Evolutionary conservation across 2,329 filamentous ascomycete genomes (phyloP), one percentile per base, ranked within the genome.

Genomic region (Aureobasidium sp.): DNA sequence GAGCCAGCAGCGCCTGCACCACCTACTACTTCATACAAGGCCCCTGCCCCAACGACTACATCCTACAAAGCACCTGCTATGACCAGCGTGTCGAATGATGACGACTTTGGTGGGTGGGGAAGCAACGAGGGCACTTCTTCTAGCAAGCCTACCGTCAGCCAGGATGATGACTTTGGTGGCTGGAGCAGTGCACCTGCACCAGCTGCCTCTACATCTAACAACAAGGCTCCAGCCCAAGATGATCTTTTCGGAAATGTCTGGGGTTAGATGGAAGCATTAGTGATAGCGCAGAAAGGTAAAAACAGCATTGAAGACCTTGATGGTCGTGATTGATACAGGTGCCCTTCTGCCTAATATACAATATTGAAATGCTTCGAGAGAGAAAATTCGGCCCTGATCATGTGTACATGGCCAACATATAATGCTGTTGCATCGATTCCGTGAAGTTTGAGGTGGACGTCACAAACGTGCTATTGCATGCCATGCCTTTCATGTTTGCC

Each of bases 201-300:
- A 36, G 70, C 78, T 24, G 72, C 72, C 47, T 74, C 73, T 53
- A 74, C 74, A 27, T 71, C 75, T 32, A 70, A 74, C 83, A 83
- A 3, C 73, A 77, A 62, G 63, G 64, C 50, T 26, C 50, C 15
- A 84, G 87, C 67, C 86, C 81, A 59, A 86, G 93, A 97, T 67
- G 93, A 97, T 77, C 74, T 97, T 70, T 97, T 97, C 76, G 92
- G 88, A 36, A 97, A 97, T 75, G 93, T 97, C 55, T 97, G 93
- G 93, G 84, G 92, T 77, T 97, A 78, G 63, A 36, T 5, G 12
- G 3, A 6, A 41, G 26, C 17, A 29, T 34, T 36, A 44, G 24
- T 41, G 36, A n/a, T 5, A 27, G n/a, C 5, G 20, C 3, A 6
- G 15, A n/a, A 20, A 15, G 29, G 32, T 12, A 12, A 34, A 64